Base-by-base conservation (phyloP, 192 early-diverging fungal genomes). In the Coemansia sp. region DNA sequence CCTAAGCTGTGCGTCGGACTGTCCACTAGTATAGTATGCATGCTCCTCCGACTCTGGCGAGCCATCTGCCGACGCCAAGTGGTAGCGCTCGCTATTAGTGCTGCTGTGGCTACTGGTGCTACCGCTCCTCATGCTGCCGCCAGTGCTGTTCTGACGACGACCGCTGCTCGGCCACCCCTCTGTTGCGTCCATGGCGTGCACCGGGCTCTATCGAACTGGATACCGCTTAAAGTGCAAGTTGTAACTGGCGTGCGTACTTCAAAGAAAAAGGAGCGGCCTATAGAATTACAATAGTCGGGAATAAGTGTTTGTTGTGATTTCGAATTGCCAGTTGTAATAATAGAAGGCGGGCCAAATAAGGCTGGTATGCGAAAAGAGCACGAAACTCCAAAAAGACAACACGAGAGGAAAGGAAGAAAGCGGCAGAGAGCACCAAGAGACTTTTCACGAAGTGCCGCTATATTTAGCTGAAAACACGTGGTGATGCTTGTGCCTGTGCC, bases 291-390 rank as follows among this genome's bases (percentile, higher is more conserved):
- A 50, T 31, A 50, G 20, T 50, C 21, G 10, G 18, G 43, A 18
- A 45, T 45, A 45, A 50, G 48, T 14, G 23, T 50, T 50, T 50
- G 48, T 50, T 50, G 48, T 50, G 48, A 50, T 50, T 50, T 50
- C 48, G 48, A 26, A 50, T 25, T 50, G 23, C 23, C 10, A 13
- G 23, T 26, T 11, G 23, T 26, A 50, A 50, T 50, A 50, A 50
- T 26, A 50, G 12, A 50, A 14, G 23, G 48, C 13, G 9, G 23
- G 48, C 23, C 48, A 50, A 50, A 50, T 50, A 50, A 12, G 61
- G 33, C 26, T 25, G 28, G 60, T 18, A 62, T 14, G 11, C 2
- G 33, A 47, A 21, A 50, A 50, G 23, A 26, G 48, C n/a, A 50
- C 21, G 48, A 50, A 21, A 50, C 48, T 50, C 48, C 21, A 21